Base-by-base conservation (phyloP, 1,139 yeast species). In the Suhomyces anneliseae region DNA sequence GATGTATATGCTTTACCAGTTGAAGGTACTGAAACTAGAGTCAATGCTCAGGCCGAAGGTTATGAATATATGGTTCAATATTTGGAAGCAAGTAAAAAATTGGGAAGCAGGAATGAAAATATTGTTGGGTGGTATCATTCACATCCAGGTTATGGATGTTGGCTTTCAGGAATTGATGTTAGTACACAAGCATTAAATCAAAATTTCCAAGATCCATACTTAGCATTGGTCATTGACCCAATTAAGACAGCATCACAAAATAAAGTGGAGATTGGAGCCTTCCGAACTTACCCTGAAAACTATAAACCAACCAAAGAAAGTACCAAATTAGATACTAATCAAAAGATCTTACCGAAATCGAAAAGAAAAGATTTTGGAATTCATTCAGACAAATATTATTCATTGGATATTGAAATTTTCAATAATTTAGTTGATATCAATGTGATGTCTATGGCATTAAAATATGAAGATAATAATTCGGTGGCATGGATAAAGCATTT, bases 81-180 rank as follows among this genome's bases (percentile, higher is more conserved):
- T 64, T 70, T 87, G 44, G 84, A 84, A 49, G 75, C 80, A 35
- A 74, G 83, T 59, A 81, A 84, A 50, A 72, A 70, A 40, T 69
- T 76, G 2, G 82, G 81, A 8, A 52, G 53, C 7, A 70, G 84
- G 27, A 59, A 69, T 11, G 79, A 78, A 44, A 80, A 87, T 56
- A 87, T 93, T 34, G 90, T 90, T 12, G 97, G 97, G 7, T 88
- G 95, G 96, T 88, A 92, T 66, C 96, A 93, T 66, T 90, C 97
- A 3, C 99, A 93, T 65, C 98, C 98, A 0, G 97, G 97, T 0
- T 93, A 90, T 65, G 98, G 97, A 37, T 88, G 97, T 63, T 87
- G 97, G 96, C 68, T 90, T 38, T 84, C 93, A 52, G 95, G 93
- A 14, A 90, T 90, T 42, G 97, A 90, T 66, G 95, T 90, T 31